Percentiles rank a stretch among this genome's conserved stretches.
phyloP scores from a whole-genome alignment of 768 basidiomycete species.

The Scleroderma citrinum region DNA sequence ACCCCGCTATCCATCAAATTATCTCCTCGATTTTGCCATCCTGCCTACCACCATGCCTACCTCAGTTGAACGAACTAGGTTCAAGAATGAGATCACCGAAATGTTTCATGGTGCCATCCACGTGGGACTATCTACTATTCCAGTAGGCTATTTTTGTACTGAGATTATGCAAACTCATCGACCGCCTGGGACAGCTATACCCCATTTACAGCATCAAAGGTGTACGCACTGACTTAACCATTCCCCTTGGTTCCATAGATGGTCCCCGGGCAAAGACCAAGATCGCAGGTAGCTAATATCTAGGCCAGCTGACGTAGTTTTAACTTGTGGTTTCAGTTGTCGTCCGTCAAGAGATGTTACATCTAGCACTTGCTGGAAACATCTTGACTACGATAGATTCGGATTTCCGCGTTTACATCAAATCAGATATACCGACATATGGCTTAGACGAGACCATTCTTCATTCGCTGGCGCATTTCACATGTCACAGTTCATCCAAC shows the following conservation, averaged over 20 bases:
- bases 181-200: neutral
- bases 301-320: neutral
- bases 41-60: neutral
- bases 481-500: slow-evolving; percentile 74
- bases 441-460: slow-evolving; percentile 2
- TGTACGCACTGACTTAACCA: neutral
- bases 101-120: neutral
- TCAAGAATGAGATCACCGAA: neutral
- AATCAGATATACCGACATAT: slow-evolving; percentile 4
- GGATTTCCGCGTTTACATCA: slow-evolving; percentile 2
- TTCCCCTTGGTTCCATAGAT: neutral
- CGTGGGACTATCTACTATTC: slow-evolving; percentile 4
- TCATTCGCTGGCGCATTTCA: slow-evolving; percentile 3
- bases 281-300: neutral
- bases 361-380: slow-evolving; percentile 12
- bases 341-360: slow-evolving; percentile 16
- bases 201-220: slow-evolving; percentile 2
- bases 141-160: neutral
- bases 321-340: slow-evolving; percentile 4
- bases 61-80: neutral
- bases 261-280: neutral
- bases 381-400: slow-evolving; percentile 7
- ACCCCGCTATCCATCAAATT: too few relatives aligned
- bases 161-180: too few relatives aligned
- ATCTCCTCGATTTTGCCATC: neutral